Evolutionary conservation across 192 early-diverging fungal genomes (phyloP), one percentile per base, ranked within the genome.

Genomic region (Jimgerdemannia lactiflua): DNA sequence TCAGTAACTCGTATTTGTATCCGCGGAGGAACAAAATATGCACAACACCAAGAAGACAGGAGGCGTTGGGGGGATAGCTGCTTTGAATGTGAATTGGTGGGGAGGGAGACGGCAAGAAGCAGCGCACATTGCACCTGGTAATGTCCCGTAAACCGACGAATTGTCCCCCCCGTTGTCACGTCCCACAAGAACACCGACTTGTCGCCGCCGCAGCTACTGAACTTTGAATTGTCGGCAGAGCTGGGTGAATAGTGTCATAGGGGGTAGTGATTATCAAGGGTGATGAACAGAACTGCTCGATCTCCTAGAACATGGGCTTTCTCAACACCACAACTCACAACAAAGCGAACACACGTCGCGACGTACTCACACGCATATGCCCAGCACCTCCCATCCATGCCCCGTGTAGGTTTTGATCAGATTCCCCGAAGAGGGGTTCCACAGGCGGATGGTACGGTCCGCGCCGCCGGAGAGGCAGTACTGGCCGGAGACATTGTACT

Each of bases 161-260:
- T 86, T 3, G 92, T 85, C 72, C 82, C 82, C 7, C 94, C 94
- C 4, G 91, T 89, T 14, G 78, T 77, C 2, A 98, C 92, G 74
- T 99, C 97, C 96, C 96, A 98, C 4, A 95, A 74, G 71, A 93
- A 89, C 14, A 96, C 93, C 4, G 91, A 77, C 39, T 91, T 89
- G 79, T 98, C 97, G 4, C 85, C 91, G 49, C 94, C 93, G 72
- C 94, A 92, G 39, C 94, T 94, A 39, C 90, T 92, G 76, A 99
- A 82, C 39, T 82, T 84, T 4, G 85, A 78, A 76, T 93, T 89
- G 80, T 91, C 92, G 39, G 77, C 71, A 3, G 91, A 68, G 9
- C 39, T 70, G 43, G 66, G 18, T 69, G 66, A 74, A 49, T 64
- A n/a, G n/a, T n/a, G n/a, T n/a, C n/a, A n/a, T n/a, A n/a, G n/a